Percentiles rank a stretch among this genome's conserved stretches.
These are phyloP conservation scores for Choiromyces venosus DNA, from an alignment of 495 filamentous ascomycete species.

Conservation along the genomic window DNA sequence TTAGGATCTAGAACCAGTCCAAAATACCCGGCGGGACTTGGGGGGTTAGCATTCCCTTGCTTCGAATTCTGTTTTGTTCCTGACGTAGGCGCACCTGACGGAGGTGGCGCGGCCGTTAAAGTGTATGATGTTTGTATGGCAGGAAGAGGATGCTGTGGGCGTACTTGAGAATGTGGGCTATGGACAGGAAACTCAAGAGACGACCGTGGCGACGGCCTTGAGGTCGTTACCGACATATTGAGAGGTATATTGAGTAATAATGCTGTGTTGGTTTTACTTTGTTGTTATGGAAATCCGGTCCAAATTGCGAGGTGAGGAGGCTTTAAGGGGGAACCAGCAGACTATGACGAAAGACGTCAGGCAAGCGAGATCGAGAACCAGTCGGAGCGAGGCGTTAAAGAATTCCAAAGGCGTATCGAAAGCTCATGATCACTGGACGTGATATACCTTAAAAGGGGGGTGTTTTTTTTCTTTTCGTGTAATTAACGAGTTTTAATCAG, in stretches of 20 bases:
- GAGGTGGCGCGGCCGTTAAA: conserved; percentile 15
- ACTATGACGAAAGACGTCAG: conserved; percentile 34
- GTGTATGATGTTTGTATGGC: conserved; percentile 22
- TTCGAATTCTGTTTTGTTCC: conserved; percentile 18
- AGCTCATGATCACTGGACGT: conserved; percentile 36
- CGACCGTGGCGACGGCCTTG: conserved; percentile 32
- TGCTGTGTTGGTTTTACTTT: not conserved
- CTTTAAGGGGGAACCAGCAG: not conserved
- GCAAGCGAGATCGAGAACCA: conserved; percentile 20
- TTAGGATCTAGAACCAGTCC: conserved; percentile 61
- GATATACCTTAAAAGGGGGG: not conserved
- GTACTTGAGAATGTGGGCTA: conserved; percentile 32
- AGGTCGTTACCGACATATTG: conserved; percentile 35
- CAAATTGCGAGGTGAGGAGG: conserved; percentile 1
- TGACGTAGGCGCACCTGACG: conserved; percentile 13
- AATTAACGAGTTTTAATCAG: not conserved
- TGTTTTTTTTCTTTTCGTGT: not conserved
- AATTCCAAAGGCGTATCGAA: conserved; percentile 26
- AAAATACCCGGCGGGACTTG: conserved; percentile 56
- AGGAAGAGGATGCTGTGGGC: conserved; percentile 26
- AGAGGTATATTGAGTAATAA: not conserved
- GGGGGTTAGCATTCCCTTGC: conserved; percentile 21
- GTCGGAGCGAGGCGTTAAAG: conserved; percentile 26
- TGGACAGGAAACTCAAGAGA: conserved; percentile 31
- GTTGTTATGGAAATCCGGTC: not conserved